Base-by-base conservation (phyloP, 768 basidiomycete genomes). In the Suillus placidus region DNA sequence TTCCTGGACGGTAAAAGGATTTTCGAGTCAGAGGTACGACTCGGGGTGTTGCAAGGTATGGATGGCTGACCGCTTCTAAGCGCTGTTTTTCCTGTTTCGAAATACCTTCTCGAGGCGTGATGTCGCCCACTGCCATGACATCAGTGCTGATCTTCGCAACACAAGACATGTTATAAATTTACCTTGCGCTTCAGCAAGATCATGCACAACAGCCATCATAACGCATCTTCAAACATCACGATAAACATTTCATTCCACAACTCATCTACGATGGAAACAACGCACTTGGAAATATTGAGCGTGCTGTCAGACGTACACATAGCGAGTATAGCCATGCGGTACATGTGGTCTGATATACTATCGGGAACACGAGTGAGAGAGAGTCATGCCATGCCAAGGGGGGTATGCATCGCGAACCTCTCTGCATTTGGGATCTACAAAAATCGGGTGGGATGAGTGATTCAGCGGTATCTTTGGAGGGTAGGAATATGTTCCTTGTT, bases 271-370 rank as follows among this genome's bases (percentile, higher is more conserved):
- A 66, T 7, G 6, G 10, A n/a, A 38, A 9, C 62, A 40, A 72
- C 85, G 61, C 66, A 93, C 93, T 90, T 91, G 71, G 91, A 76
- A 34, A 92, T 76, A 75, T 93, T 91, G 9, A 94, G 83, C 1
- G 81, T 82, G n/a, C 78, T 60, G 71, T 93, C 93, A 0, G 93
- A 89, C 6, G 87, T 85, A 66, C 94, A 91, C 87, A 99, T 90
- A 5, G 95, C 90, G 51, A 99, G 84, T n/a, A 98, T 75, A 2
- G 94, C 91, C 97, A 99, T 98, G 56, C 97, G 83, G 75, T 95
- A 93, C 97, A 97, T 98, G 72, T 98, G 96, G 76, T 99, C 97
- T 9, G 94, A 89, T 68, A 98, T 96, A 69, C 92, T 94, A 66
- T 23, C 32, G 32, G 14, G 37, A 47, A n/a, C 10, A 6, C 23